phyloP scores from a whole-genome alignment of 164 flowering plant species.

The Aristolochia contorta region DNA sequence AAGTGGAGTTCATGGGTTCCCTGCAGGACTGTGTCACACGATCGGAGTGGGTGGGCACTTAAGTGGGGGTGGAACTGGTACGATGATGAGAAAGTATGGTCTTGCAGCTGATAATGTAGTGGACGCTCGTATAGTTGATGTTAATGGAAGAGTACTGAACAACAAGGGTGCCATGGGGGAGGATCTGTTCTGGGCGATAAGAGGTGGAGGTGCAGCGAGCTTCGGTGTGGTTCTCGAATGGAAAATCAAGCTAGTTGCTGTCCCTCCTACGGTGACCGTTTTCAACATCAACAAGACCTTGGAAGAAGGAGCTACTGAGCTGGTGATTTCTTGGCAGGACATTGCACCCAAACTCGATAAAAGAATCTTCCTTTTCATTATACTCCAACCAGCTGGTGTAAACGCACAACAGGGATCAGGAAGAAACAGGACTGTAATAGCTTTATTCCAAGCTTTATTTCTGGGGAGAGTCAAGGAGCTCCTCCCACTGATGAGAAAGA shows the following conservation, averaged over 20 bases:
- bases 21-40: conserved; percentile 6
- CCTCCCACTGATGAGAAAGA: neutral
- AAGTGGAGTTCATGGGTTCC: conserved; percentile 15
- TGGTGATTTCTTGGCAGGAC: neutral
- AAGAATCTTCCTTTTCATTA: too few relatives aligned
- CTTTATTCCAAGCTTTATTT: neutral
- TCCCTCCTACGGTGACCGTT: conserved; percentile 14
- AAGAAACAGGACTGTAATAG: neutral
- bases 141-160: conserved; percentile 8
- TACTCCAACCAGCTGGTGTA: neutral
- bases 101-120: conserved; percentile 6
- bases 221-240: conserved; percentile 10
- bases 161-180: conserved; percentile 15
- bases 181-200: conserved; percentile 19
- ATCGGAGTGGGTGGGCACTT: conserved; percentile 2
- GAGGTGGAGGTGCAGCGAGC: conserved; percentile 14
- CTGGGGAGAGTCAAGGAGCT: neutral
- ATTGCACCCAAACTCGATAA: conserved; percentile 2
- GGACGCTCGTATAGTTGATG: conserved; percentile 12
- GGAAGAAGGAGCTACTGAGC: conserved; percentile 1
- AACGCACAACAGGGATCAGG: neutral
- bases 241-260: conserved; percentile 6
- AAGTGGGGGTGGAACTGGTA: conserved; percentile 3
- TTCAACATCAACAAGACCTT: conserved; percentile 5
- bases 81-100: conserved; percentile 5